Evolutionary conservation across 2,329 filamentous ascomycete species (phyloP).

Genomic region (Teratosphaeria nubilosa): DNA sequence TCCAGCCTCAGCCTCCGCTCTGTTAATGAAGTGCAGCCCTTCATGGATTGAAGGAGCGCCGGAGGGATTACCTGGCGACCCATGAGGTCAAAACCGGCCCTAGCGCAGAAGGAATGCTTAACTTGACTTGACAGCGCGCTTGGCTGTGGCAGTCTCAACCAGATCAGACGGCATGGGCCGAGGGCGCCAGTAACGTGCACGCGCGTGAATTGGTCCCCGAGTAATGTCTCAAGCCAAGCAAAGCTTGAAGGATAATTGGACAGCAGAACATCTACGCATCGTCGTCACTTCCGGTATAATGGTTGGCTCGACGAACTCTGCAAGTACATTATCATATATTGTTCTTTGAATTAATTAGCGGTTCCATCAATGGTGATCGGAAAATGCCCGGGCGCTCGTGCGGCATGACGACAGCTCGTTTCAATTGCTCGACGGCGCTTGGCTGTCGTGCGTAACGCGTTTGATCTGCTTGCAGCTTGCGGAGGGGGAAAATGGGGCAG

Average conservation of each 20-base stretch:
- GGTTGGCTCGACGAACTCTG: too few relatives aligned
- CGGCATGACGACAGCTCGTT: not conserved
- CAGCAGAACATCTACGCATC: too few relatives aligned
- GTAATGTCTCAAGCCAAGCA: not conserved
- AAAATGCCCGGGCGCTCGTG: not conserved
- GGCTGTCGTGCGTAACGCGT: not conserved
- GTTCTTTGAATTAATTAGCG: not conserved
- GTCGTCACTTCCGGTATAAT: too few relatives aligned
- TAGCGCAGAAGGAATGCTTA: too few relatives aligned
- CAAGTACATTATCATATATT: not conserved
- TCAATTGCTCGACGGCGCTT: not conserved
- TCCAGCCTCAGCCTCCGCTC: too few relatives aligned
- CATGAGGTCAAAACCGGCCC: too few relatives aligned
- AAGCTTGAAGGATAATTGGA: not conserved
- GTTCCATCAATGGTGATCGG: not conserved
- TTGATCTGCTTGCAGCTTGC: not conserved
- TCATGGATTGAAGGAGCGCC: too few relatives aligned
- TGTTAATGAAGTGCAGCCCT: too few relatives aligned
- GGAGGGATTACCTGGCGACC: too few relatives aligned
- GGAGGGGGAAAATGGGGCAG: not conserved
- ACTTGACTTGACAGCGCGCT: not conserved
- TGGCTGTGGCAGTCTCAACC: not conserved
- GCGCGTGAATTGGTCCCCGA: too few relatives aligned
- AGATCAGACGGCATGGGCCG: not conserved
- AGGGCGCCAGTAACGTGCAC: not conserved